Base-by-base conservation (phyloP, 208 protist species). In the Phytomonas francai region DNA sequence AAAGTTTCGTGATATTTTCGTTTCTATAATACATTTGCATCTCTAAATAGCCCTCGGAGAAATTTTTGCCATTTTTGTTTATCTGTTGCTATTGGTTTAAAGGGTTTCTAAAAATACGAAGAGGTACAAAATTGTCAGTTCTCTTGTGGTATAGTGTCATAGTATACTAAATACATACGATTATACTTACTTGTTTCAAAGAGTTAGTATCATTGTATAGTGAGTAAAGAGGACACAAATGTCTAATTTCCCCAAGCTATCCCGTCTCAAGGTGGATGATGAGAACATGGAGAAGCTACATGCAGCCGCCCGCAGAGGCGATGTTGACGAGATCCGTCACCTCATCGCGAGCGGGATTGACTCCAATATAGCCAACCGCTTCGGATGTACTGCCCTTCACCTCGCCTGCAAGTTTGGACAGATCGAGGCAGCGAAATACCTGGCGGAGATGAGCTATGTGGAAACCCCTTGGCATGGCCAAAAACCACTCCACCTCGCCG, bases 241-340 rank as follows among this genome's bases (percentile, higher is more conserved):
- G 83, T 56, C 78, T 16, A 80, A 87, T 67, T 90, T 92, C 71
- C 82, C 87, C 59, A 72, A 87, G 73, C 42, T 91, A 5, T 59
- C 80, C 27, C 80, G 89, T 51, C 51, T 91, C 12, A 89, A 90
- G 67, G 68, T 76, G 3, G 89, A 95, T 73, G 89, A 95, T 75
- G 89, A 95, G 72, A 91, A 85, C 63, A 95, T 95, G 89, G 89
- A 95, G 67, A 91, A 90, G 70, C 79, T 95, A 36, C 89, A 95
- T 77, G 72, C 76, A 11, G 87, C 83, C 5, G 89, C 89, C 2
- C 85, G 89, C 54, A 93, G 89, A 62, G 87, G 85, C 1, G 76
- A 91, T 65, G 86, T 73, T 2, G 87, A 92, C 31, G 80, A 92
- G 68, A 81, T 95, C 29, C 74, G 76, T n/a, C 89, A 87, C 12